A percentile compares a stretch with the other conserved stretches of the same genome.
Evolutionary conservation across 768 basidiomycete species (phyloP).

Genomic region (Paxillus rubicundulus): DNA sequence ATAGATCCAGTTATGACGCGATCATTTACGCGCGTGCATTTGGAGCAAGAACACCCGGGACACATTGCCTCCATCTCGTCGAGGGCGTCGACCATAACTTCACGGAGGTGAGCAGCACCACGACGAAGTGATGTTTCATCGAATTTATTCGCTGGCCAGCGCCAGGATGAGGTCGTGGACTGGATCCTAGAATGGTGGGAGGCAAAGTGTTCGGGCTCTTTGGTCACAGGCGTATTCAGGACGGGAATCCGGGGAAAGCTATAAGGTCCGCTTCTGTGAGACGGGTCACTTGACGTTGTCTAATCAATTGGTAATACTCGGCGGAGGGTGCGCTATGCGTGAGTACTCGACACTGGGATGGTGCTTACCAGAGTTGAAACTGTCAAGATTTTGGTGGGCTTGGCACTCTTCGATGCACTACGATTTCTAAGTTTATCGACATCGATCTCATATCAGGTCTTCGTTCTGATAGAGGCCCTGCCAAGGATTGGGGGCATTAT

Average conservation of each 20-base stretch:
- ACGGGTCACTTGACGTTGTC: neutral
- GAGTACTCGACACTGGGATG: too few relatives aligned
- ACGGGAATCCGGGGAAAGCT: slow-evolving; percentile 52
- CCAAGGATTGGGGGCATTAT: neutral
- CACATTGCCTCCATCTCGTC: slow-evolving; percentile 65
- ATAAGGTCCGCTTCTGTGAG: slow-evolving; percentile 22
- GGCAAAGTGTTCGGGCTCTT: slow-evolving; percentile 39
- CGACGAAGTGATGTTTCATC: neutral
- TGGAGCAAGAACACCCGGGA: slow-evolving; percentile 56
- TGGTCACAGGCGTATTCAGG: slow-evolving; percentile 64
- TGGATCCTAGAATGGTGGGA: slow-evolving; percentile 70
- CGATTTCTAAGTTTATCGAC: neutral
- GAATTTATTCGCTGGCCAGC: slow-evolving; percentile 30
- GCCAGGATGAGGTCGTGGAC: slow-evolving; percentile 65
- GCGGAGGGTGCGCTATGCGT: neutral
- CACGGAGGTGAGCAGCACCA: slow-evolving; percentile 43
- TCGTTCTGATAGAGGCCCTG: neutral
- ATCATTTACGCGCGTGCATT: slow-evolving; percentile 65
- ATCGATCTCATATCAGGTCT: neutral
- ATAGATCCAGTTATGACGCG: slow-evolving; percentile 58
- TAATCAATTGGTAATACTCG: neutral
- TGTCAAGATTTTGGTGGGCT: too few relatives aligned
- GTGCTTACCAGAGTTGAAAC: too few relatives aligned
- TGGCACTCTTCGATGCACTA: neutral
- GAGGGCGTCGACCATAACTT: slow-evolving; percentile 83